Evolutionary conservation across 441 rosid species (phyloP).

Genomic region (Sinapis alba): DNA sequence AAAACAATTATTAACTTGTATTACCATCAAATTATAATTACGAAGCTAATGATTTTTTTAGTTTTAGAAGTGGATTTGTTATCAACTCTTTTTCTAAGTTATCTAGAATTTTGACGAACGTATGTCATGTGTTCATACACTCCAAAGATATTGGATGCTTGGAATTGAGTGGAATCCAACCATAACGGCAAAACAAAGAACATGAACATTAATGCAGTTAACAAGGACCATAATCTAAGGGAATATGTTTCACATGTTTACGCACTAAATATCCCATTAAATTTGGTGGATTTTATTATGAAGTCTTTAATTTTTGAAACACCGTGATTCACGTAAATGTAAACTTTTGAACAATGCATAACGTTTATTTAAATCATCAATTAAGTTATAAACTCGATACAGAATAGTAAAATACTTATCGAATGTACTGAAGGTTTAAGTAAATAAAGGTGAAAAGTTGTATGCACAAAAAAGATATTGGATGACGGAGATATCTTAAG

Average conservation of each 20-base stretch:
- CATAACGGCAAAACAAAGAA: conserved; percentile 25
- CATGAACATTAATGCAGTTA: conserved; percentile 6
- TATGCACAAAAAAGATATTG: neutral
- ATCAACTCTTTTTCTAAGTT: neutral
- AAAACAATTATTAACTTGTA: neutral
- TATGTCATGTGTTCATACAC: conserved; percentile 7
- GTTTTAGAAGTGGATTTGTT: neutral
- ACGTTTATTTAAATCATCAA: neutral
- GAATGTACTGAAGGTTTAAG: neutral
- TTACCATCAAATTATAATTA: neutral
- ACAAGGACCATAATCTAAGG: conserved; percentile 25
- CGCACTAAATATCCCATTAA: neutral
- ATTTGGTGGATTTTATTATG: conserved; percentile 2
- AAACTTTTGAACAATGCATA: neutral
- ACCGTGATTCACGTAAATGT: neutral
- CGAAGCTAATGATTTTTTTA: neutral
- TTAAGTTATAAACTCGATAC: neutral
- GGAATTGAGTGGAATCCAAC: conserved; percentile 12
- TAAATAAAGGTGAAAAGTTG: neutral
- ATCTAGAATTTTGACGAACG: conserved; percentile 3
- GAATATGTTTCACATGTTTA: conserved; percentile 24
- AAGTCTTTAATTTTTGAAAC: neutral
- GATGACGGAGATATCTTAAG: neutral
- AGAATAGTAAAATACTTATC: neutral
- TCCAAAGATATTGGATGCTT: conserved; percentile 23